These are phyloP conservation scores for Brassica balearica DNA, from an alignment of 441 rosid species.

Conservation along the genomic window DNA sequence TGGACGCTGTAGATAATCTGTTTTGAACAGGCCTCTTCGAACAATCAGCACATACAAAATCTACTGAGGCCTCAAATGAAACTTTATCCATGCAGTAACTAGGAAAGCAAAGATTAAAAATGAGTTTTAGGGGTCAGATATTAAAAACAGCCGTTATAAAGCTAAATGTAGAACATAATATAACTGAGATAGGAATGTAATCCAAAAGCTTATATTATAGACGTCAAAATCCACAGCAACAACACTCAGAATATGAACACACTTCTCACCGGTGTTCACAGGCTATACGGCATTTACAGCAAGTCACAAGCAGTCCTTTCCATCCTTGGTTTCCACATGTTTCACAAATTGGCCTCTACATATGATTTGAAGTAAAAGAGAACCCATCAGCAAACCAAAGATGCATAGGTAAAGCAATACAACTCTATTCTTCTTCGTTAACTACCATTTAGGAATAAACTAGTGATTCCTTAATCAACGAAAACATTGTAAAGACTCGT, in stretches of 20 bases:
- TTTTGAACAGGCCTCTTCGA: conserved; percentile 36
- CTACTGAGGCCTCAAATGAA: conserved; percentile 14
- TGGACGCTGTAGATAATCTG: conserved; percentile 22
- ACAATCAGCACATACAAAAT: conserved; percentile 35
- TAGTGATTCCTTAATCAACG: neutral
- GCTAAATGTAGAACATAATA: conserved; percentile 6
- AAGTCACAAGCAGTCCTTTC: conserved; percentile 33
- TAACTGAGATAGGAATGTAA: conserved; percentile 8
- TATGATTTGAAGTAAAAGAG: conserved; percentile 41
- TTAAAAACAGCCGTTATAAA: neutral
- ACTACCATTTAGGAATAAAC: neutral
- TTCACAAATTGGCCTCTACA: conserved; percentile 34
- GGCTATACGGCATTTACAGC: conserved; percentile 39
- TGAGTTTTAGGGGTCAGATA: neutral
- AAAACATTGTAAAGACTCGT: conserved; percentile 4
- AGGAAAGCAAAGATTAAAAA: conserved; percentile 13
- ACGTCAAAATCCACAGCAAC: conserved; percentile 4
- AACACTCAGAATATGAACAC: conserved; percentile 13
- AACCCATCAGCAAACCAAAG: conserved; percentile 38
- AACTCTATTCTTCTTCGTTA: conserved; percentile 1
- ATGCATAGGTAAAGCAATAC: neutral
- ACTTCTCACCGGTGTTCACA: conserved; percentile 44
- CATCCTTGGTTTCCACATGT: conserved; percentile 43
- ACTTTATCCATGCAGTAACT: conserved; percentile 37
- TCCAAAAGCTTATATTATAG: neutral